Percentiles rank a stretch among this genome's conserved stretches.
Evolutionary conservation across 371 early-diverging fungal species (phyloP).

Genomic region (Mortierella sp.): DNA sequence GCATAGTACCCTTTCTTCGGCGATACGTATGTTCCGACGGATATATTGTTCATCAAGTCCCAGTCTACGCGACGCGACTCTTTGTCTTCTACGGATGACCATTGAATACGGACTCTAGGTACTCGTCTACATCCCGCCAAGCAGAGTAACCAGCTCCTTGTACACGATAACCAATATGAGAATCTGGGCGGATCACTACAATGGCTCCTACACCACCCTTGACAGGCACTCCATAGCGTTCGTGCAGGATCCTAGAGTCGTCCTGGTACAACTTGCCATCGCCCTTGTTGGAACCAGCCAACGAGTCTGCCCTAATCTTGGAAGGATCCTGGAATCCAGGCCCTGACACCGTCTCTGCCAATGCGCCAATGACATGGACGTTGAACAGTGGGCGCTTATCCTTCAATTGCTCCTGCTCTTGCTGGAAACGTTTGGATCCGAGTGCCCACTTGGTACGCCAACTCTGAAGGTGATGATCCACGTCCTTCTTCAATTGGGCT

Average conservation of each 20-base stretch:
- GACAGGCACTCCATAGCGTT: conserved; percentile 34
- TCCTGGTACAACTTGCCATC: conserved; percentile 35
- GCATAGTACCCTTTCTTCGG: no score
- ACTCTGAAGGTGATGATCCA: conserved; percentile 14
- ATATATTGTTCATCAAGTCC: no score
- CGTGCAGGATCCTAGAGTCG: conserved; percentile 15
- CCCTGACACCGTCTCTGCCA: conserved; percentile 16
- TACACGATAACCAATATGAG: conserved; percentile 44
- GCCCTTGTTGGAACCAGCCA: conserved; percentile 13
- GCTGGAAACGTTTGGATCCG: conserved; percentile 5
- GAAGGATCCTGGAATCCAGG: conserved; percentile 23
- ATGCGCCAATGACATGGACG: conserved; percentile 34
- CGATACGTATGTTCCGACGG: no score
- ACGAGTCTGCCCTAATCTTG: conserved; percentile 21
- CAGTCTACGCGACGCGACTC: no score
- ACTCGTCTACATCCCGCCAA: conserved; percentile 43
- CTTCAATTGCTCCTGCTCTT: background rate
- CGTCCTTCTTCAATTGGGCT: conserved; percentile 10
- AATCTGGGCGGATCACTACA: conserved; percentile 44
- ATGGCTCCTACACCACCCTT: conserved; percentile 34
- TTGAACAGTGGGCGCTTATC: conserved; percentile 18
- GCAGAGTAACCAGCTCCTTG: conserved; percentile 23
- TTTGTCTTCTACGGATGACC: background rate
- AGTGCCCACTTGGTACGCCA: conserved; percentile 32
- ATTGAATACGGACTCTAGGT: conserved; percentile 25